Evolutionary conservation across 768 basidiomycete genomes (phyloP).

Genomic region (Cystobasidium onofrii): DNA sequence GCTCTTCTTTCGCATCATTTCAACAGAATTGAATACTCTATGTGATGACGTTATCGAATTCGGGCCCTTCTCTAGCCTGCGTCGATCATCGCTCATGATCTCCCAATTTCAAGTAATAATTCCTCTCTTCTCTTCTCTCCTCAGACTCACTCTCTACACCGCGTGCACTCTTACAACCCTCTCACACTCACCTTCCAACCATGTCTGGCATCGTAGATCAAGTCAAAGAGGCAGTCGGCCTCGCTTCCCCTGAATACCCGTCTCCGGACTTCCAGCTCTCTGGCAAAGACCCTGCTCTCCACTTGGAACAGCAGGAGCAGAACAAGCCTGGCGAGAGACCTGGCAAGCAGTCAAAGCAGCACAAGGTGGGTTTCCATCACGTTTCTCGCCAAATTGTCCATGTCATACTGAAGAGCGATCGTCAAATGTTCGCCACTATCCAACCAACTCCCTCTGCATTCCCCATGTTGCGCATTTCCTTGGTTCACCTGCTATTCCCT

Average conservation of each 20-base stretch:
- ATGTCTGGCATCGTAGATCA: conserved; percentile 22
- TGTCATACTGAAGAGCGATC: not conserved
- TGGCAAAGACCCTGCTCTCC: conserved; percentile 16
- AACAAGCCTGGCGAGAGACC: conserved; percentile 33
- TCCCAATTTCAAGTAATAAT: no score
- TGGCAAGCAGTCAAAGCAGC: conserved; percentile 13
- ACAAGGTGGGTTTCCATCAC: not conserved
- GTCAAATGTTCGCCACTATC: not conserved
- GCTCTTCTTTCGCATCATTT: no score
- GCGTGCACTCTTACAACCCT: not conserved
- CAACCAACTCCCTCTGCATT: no score
- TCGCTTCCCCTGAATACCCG: not conserved
- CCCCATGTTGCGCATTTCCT: no score
- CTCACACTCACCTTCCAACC: not conserved
- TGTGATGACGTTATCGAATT: no score
- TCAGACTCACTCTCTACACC: not conserved
- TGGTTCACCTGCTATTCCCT: no score
- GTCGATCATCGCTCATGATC: no score
- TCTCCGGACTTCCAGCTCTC: conserved; percentile 8
- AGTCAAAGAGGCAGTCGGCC: conserved; percentile 5
- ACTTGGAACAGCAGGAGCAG: conserved; percentile 11
- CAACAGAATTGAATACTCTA: no score
- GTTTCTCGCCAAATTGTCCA: not conserved
- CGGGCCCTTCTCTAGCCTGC: no score
- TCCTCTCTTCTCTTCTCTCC: not conserved